Base-by-base conservation (phyloP, 352 stramenopile species). In the Pythium aphanidermatum region DNA sequence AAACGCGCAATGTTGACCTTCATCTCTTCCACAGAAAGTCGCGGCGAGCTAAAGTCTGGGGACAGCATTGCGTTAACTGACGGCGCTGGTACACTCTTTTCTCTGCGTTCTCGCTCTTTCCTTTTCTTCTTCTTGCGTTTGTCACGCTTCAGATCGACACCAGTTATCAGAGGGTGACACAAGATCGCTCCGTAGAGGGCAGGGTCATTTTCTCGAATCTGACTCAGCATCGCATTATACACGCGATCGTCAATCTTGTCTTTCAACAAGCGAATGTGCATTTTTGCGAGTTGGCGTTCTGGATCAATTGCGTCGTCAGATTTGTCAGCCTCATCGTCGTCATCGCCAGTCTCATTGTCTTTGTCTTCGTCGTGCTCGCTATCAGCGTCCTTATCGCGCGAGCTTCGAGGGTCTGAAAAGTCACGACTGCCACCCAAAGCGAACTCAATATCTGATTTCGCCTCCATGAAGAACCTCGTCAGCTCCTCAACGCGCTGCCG, bases 381-480 rank as follows among this genome's bases (percentile, higher is more conserved):
- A 27, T 89, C 74, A 3, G 55, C 54, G 27, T 89, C 82, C 35
- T 76, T 80, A 23, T 86, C 74, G n/a, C n/a, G n/a, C 21, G 80
- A 80, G 27, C 88, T 76, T 28, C 83, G 85, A 9, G 57, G 36
- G 30, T 91, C 80, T 17, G 77, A 72, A 39, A 82, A 82, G 23
- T 88, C 77, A 6, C 75, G 65, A 2, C 68, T 74, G 16, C 78
- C 72, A 27, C 82, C 80, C 8, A 92, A 54, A 10, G 79, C 79
- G 64, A 94, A 94, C 47, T 94, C 82, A 46, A 94, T 94, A 45
- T 94, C 83, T 19, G 80, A 92, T 49, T 92, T 94, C 45, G 80
- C 78, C 47, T 94, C 83, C 80, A 94, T 92, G 45, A 94, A 94
- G 57, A 94, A 94, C 2, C 83, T 65, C 37, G 83, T 92, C 26